Evolutionary conservation across 1,139 yeast species (phyloP).

Genomic region (Debaryomycetaceae sp.): DNA sequence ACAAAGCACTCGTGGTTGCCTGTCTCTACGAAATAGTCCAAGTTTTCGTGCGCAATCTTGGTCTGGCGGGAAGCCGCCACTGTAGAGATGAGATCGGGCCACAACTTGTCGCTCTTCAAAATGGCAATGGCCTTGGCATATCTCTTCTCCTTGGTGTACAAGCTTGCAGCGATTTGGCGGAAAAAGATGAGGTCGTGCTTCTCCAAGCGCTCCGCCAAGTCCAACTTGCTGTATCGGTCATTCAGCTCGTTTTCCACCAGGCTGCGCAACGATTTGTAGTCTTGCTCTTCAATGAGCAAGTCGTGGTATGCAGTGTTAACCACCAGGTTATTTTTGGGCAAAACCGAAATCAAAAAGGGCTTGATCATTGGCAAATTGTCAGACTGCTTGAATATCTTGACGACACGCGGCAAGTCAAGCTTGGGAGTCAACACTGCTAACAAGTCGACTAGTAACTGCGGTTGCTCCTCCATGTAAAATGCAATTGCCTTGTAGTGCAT

Average conservation of each 20-base stretch:
- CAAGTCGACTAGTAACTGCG: constrained; percentile 80
- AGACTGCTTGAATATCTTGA: constrained; percentile 86
- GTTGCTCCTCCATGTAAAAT: constrained; percentile 88
- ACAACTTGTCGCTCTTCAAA: constrained; percentile 82
- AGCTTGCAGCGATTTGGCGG: constrained; percentile 90
- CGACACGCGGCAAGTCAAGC: constrained; percentile 90
- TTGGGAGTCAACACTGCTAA: constrained; percentile 81
- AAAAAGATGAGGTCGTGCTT: constrained; percentile 84
- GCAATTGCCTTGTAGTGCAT: constrained; percentile 95
- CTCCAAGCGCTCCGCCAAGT: constrained; percentile 86
- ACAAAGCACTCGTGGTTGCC: constrained; percentile 95
- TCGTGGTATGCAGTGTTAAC: constrained; percentile 96
- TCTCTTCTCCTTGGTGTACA: constrained; percentile 89
- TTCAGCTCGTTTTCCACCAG: constrained; percentile 71
- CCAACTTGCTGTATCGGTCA: constrained; percentile 87
- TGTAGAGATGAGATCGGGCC: constrained; percentile 91
- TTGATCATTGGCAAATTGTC: constrained; percentile 94
- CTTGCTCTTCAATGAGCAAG: constrained; percentile 91
- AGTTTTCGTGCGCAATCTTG: constrained; percentile 79
- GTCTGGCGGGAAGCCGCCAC: constrained; percentile 73
- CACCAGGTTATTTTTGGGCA: constrained; percentile 80
- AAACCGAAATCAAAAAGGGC: constrained; percentile 86
- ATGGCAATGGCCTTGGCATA: constrained; percentile 83
- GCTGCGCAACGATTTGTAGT: constrained; percentile 76
- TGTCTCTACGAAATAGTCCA: constrained; percentile 89